phyloP scores from a whole-genome alignment of 441 rosid genomes.

The Arabidopsis hybrid region DNA sequence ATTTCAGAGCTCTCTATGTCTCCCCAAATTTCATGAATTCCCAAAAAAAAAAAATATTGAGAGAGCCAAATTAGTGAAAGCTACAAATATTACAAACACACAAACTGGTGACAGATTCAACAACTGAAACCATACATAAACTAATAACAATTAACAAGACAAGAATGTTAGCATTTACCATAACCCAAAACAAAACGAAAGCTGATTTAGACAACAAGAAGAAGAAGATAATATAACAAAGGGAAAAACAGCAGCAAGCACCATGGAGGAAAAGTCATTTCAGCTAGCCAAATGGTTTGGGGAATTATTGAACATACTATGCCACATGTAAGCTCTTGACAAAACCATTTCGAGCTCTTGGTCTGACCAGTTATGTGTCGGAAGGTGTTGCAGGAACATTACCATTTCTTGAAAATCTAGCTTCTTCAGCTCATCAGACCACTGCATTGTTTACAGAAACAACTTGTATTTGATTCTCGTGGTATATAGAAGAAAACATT shows the following conservation, averaged over 20 bases:
- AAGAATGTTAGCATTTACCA: constrained; percentile 41
- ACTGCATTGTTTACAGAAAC: constrained; percentile 51
- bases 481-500: not conserved
- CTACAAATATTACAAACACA: constrained; percentile 44
- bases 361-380: constrained; percentile 87
- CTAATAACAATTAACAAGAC: constrained; percentile 42
- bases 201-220: constrained; percentile 37
- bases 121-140: constrained; percentile 31
- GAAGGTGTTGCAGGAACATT: constrained; percentile 97
- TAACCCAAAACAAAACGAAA: not conserved
- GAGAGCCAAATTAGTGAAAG: constrained; percentile 24
- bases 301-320: constrained; percentile 93
- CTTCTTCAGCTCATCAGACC: constrained; percentile 91
- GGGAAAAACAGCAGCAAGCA: constrained; percentile 10
- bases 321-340: constrained; percentile 96
- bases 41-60: not conserved
- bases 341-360: constrained; percentile 95
- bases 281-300: constrained; percentile 91
- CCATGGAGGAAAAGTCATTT: constrained; percentile 29
- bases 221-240: constrained; percentile 12
- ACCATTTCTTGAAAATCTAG: constrained; percentile 99
- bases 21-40: not conserved
- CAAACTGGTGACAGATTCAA: constrained; percentile 30
- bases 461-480: not conserved
- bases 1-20: not conserved